Evolutionary conservation across 345 rosid genomes (phyloP), one percentile per base, ranked within the genome.

Genomic region (Eucalyptus melliodora): DNA sequence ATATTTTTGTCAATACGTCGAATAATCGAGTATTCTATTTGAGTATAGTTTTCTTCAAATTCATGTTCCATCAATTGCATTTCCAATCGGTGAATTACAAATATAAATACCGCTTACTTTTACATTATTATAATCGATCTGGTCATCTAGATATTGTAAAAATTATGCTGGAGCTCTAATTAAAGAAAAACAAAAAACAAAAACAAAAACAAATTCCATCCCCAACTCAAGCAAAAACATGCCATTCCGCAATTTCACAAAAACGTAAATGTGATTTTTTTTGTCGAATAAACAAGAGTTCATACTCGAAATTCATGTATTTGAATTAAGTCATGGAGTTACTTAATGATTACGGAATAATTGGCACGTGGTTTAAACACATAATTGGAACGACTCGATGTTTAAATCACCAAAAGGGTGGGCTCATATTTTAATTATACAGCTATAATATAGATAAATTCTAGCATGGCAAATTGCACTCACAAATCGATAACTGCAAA

Each of bases 141-240:
- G 16, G 16, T 60, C 31, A 13, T 60, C 4, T 5, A 27, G 16
- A 60, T 60, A 27, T 60, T 60, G 31, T 60, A 27, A 26, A 26
- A 8, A 27, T 27, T 3, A 60, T 6, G 67, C 67, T 60, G 6
- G 2, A 60, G 69, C 6, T 56, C 30, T 56, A 56, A 56, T 4
- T 4, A 24, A 56, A 23, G 9, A 9, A 24, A 24, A 56, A 23
- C 9, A 9, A 24, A 23, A 5, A 1, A 3, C 1, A 1, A 19
- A 17, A 14, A 14, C 0, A 50, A 9, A 56, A 56, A 56, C 0
- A 27, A 27, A 27, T 60, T 26, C 69, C 69, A 62, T 62, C 34
- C 67, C 7, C 62, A 24, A 0, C 62, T 56, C 62, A 56, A 2
- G 62, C 30, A 24, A 24, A 56, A 56, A 56, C 62, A 56, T 9